Evolutionary conservation across 169 alveolate species (phyloP).

Genomic region (Toxoplasma gondii): DNA sequence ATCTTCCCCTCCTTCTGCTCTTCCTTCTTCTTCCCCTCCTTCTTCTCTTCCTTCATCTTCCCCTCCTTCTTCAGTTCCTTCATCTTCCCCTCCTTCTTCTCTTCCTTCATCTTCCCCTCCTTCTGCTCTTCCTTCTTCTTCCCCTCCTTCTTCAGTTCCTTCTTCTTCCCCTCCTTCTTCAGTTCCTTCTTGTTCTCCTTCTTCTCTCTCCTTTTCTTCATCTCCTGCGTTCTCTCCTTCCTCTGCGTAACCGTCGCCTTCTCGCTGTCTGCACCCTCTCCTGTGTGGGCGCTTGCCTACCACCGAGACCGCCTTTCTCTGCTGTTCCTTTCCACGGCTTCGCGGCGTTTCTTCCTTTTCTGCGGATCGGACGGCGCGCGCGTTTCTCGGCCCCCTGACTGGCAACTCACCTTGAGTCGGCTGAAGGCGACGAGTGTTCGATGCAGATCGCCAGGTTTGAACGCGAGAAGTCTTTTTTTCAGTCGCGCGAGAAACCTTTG

Average conservation of each 20-base stretch:
- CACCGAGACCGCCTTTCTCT: too few relatives aligned
- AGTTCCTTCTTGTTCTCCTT: neutral
- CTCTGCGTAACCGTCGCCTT: too few relatives aligned
- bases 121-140: neutral
- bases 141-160: neutral
- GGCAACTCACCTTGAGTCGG: slow-evolving; percentile 20
- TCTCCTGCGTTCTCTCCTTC: too few relatives aligned
- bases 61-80: neutral
- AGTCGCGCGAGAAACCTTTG: neutral
- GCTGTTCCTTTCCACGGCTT: too few relatives aligned
- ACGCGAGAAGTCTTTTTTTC: neutral
- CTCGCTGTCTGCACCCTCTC: too few relatives aligned
- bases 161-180: neutral
- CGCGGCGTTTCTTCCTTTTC: too few relatives aligned
- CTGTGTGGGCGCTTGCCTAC: too few relatives aligned
- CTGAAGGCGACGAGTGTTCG: slow-evolving; percentile 15
- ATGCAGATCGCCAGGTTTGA: neutral
- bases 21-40: neutral
- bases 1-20: neutral
- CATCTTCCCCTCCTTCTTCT: neutral
- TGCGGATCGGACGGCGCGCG: too few relatives aligned
- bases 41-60: neutral
- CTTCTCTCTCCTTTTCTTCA: too few relatives aligned
- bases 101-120: neutral
- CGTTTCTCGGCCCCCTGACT: too few relatives aligned